These are phyloP conservation scores for Crepidotus variabilis DNA, from an alignment of 768 basidiomycete genomes.

Conservation along the genomic window DNA sequence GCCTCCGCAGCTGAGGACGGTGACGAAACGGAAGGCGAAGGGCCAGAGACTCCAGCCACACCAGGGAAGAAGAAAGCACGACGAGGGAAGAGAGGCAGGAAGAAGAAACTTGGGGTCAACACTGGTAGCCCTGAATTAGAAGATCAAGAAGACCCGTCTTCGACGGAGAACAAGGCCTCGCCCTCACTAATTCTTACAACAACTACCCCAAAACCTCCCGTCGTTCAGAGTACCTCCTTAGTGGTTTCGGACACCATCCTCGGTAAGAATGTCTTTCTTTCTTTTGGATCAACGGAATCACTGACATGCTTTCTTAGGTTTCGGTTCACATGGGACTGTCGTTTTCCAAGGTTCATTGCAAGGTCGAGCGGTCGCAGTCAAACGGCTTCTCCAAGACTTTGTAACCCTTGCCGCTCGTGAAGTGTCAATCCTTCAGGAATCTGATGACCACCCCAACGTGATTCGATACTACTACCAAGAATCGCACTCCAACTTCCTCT, in stretches of 20 bases:
- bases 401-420: slow-evolving; percentile 93
- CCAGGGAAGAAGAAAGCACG: slow-evolving; percentile 44
- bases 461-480: slow-evolving; percentile 99
- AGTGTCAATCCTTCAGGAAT: slow-evolving; percentile 91
- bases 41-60: slow-evolving; percentile 22
- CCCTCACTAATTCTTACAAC: slow-evolving; percentile 17
- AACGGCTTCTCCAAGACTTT: slow-evolving; percentile 92
- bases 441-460: slow-evolving; percentile 98
- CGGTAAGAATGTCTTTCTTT: slow-evolving; percentile 41
- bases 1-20: background rate
- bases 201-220: slow-evolving; percentile 23
- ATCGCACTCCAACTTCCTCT: slow-evolving; percentile 88
- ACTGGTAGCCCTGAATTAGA: slow-evolving; percentile 41
- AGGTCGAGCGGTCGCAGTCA: slow-evolving; percentile 96
- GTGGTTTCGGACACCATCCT: slow-evolving; percentile 72
- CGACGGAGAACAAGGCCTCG: slow-evolving; percentile 29
- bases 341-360: slow-evolving; percentile 95
- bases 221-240: slow-evolving; percentile 37
- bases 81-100: slow-evolving; percentile 52
- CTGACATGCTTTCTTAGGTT: slow-evolving; percentile 49
- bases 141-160: slow-evolving; percentile 14
- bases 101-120: slow-evolving; percentile 39
- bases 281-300: background rate
- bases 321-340: slow-evolving; percentile 95
- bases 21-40: slow-evolving; percentile 8